Evolutionary conservation across 1,284 basidiomycete genomes (phyloP).

Genomic region (Ganoderma resinaceum): DNA sequence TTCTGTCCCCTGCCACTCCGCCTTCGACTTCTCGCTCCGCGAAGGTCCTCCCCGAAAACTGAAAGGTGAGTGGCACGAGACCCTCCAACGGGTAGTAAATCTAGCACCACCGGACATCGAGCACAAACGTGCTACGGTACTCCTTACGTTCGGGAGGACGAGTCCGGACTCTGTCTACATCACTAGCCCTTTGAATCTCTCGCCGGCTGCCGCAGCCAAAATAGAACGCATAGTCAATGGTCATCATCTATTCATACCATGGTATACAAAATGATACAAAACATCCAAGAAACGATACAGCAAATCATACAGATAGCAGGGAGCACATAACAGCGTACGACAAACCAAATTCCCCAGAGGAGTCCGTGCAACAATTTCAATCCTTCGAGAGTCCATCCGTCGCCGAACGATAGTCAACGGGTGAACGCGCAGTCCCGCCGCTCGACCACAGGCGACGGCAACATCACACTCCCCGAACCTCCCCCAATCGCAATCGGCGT

Average conservation of each 20-base stretch:
- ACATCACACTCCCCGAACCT: not conserved
- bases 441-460: slow-evolving; percentile 15
- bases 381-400: not conserved
- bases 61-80: too few relatives aligned
- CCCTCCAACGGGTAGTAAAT: too few relatives aligned
- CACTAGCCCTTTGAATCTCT: too few relatives aligned
- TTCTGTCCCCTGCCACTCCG: too few relatives aligned
- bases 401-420: not conserved
- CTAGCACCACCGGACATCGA: too few relatives aligned
- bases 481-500: slow-evolving; percentile 1
- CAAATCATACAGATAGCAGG: not conserved
- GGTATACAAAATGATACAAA: not conserved
- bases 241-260: not conserved
- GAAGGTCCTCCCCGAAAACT: too few relatives aligned
- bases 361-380: not conserved
- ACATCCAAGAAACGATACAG: not conserved
- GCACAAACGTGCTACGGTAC: too few relatives aligned
- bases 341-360: not conserved
- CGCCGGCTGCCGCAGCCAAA: too few relatives aligned
- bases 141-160: too few relatives aligned
- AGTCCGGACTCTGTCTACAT: too few relatives aligned
- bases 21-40: not conserved
- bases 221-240: not conserved
- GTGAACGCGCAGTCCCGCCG: slow-evolving; percentile 7
- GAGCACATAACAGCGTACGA: not conserved